Percentiles rank a stretch among this genome's conserved stretches.
Conservation (phyloP, 371 early-diverging fungal genomes). For the Syncephalastrum monosporum region DNA sequence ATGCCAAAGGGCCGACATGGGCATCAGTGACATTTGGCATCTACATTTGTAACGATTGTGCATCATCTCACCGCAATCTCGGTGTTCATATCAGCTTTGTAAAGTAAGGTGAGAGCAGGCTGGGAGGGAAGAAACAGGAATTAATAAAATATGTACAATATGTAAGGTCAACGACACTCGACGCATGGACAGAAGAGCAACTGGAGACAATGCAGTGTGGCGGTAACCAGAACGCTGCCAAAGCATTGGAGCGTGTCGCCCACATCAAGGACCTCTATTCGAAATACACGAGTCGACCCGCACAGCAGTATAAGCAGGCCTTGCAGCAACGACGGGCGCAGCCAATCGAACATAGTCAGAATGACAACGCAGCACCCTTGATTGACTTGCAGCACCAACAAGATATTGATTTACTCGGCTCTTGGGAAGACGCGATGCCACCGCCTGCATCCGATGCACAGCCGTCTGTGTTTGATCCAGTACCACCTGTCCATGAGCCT, state of each 20-base stretch:
- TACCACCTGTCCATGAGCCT: neutral
- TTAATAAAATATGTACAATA: neutral
- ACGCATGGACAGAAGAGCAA: conserved; percentile 90
- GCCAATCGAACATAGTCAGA: neutral
- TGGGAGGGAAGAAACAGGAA: too few relatives aligned
- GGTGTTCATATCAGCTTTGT: conserved; percentile 97
- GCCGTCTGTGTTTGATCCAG: neutral
- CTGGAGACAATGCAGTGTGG: conserved; percentile 86
- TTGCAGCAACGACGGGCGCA: conserved; percentile 52
- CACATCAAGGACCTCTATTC: conserved; percentile 68
- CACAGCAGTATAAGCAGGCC: conserved; percentile 77
- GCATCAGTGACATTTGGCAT: conserved; percentile 94
- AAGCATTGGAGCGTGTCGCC: conserved; percentile 50
- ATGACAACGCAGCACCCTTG: neutral
- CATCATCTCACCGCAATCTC: conserved; percentile 91
- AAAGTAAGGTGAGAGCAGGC: conserved; percentile 51
- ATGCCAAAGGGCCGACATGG: conserved; percentile 96
- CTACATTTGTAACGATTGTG: conserved; percentile 98
- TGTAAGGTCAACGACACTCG: conserved; percentile 76
- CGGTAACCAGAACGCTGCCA: conserved; percentile 76
- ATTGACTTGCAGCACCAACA: conserved; percentile 2
- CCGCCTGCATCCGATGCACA: neutral
- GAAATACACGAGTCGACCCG: conserved; percentile 79
- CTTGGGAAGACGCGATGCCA: neutral
- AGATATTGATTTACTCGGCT: conserved; percentile 2